phyloP scores from a whole-genome alignment of 306 rosid species.

The Ormosia emarginata region DNA sequence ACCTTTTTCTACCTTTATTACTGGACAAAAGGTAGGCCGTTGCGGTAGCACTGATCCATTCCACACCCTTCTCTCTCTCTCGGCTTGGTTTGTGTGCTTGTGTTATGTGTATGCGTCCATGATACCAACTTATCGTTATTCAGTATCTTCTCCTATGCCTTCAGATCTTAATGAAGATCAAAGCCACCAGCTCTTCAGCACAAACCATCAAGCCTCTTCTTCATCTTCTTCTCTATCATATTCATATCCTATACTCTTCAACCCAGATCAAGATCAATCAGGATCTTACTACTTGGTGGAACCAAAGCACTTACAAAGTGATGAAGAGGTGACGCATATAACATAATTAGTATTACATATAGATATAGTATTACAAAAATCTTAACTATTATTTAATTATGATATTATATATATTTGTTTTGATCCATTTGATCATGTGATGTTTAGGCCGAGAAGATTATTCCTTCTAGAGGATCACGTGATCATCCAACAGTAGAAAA shows the following conservation, averaged over 20 bases:
- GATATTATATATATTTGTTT: not conserved
- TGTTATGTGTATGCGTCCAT: slow-evolving; percentile 13
- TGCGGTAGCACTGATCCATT: not conserved
- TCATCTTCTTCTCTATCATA: slow-evolving; percentile 46
- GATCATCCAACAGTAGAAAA: slow-evolving; percentile 16
- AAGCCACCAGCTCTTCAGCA: slow-evolving; percentile 1
- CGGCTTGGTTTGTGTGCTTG: not conserved
- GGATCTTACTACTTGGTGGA: slow-evolving; percentile 17
- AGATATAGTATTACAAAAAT: not conserved
- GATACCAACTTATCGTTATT: slow-evolving; percentile 41
- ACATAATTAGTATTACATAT: too few relatives aligned
- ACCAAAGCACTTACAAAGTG: slow-evolving; percentile 32
- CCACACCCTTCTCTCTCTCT: not conserved
- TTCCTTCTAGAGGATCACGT: slow-evolving; percentile 39
- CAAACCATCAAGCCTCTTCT: slow-evolving; percentile 43
- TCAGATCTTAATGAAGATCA: slow-evolving; percentile 52
- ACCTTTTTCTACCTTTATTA: not conserved
- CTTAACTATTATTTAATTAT: not conserved
- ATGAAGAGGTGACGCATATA: slow-evolving; percentile 23
- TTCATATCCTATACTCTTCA: slow-evolving; percentile 29
- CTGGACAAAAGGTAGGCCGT: slow-evolving; percentile 12
- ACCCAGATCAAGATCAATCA: slow-evolving; percentile 37
- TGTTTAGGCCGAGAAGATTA: slow-evolving; percentile 40
- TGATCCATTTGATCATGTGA: slow-evolving; percentile 3
- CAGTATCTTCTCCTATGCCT: slow-evolving; percentile 34